Evolutionary conservation across 371 early-diverging fungal species (phyloP).

Genomic region (Zopfochytrium polystomum): DNA sequence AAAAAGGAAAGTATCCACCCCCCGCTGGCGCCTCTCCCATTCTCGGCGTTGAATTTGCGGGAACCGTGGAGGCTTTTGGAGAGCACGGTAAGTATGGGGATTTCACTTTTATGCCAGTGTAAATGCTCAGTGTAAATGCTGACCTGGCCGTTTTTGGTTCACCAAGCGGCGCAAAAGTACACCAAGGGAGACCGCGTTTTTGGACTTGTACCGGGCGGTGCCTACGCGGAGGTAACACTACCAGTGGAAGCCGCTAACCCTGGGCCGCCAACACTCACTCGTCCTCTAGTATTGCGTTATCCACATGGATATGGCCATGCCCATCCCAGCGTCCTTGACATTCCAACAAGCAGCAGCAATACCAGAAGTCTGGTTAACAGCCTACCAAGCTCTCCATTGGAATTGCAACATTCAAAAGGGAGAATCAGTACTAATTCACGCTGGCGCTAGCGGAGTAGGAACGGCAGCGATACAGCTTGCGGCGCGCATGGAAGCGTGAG

Average conservation of each 20-base stretch:
- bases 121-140: no score
- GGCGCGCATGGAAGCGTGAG: constrained; percentile 62
- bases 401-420: constrained; percentile 59
- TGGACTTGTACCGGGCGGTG: constrained; percentile 70
- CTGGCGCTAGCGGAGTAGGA: constrained; percentile 76
- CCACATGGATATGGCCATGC: constrained; percentile 58
- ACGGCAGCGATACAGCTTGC: constrained; percentile 76
- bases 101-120: no score
- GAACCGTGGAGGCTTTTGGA: constrained; percentile 30
- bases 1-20: no score
- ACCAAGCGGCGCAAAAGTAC: constrained; percentile 13
- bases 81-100: not conserved
- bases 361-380: constrained; percentile 77
- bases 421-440: constrained; percentile 72
- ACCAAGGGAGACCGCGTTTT: constrained; percentile 63
- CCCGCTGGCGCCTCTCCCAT: constrained; percentile 62
- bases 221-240: constrained; percentile 70
- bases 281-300: constrained; percentile 57
- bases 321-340: constrained; percentile 54
- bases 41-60: constrained; percentile 75
- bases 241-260: no score
- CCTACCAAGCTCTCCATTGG: constrained; percentile 68
- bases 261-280: not conserved
- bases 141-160: no score
- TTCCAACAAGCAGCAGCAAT: constrained; percentile 70